phyloP scores from a whole-genome alignment of 2,329 filamentous ascomycete genomes.

The Tolypocladium tundrense region DNA sequence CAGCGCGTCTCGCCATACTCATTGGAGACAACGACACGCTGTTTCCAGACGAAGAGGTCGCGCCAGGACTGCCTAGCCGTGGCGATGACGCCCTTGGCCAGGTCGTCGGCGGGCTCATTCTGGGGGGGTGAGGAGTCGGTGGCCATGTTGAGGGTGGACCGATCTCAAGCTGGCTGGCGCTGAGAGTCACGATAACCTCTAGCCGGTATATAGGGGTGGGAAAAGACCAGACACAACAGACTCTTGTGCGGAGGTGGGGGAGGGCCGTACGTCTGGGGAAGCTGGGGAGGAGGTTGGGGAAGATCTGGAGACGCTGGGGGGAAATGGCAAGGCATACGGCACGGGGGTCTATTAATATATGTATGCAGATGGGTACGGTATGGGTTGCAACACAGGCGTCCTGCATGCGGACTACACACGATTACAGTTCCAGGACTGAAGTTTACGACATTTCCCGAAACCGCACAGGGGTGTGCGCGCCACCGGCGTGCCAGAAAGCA shows the following conservation, averaged over 20 bases:
- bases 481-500: neutral
- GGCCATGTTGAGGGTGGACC: neutral
- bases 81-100: conserved; percentile 54
- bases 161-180: neutral
- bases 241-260: neutral
- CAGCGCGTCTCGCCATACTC: conserved; percentile 52
- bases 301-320: too few relatives aligned
- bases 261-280: neutral
- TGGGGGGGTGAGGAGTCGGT: neutral
- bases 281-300: neutral
- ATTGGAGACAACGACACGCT: conserved; percentile 58
- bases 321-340: neutral
- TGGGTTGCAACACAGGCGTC: neutral
- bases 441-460: neutral
- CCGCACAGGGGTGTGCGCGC: neutral
- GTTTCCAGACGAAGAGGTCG: conserved; percentile 65
- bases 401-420: neutral
- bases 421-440: neutral
- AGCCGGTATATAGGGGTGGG: neutral
- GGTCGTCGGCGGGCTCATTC: conserved; percentile 50
- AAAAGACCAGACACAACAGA: neutral
- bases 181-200: too few relatives aligned
- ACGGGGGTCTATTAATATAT: neutral
- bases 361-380: neutral
- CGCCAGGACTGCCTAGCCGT: conserved; percentile 53